A percentile compares a stretch with the other conserved stretches of the same genome.
Conservation (phyloP, 495 filamentous ascomycete species). For the Hyaloscypha bicolor region DNA sequence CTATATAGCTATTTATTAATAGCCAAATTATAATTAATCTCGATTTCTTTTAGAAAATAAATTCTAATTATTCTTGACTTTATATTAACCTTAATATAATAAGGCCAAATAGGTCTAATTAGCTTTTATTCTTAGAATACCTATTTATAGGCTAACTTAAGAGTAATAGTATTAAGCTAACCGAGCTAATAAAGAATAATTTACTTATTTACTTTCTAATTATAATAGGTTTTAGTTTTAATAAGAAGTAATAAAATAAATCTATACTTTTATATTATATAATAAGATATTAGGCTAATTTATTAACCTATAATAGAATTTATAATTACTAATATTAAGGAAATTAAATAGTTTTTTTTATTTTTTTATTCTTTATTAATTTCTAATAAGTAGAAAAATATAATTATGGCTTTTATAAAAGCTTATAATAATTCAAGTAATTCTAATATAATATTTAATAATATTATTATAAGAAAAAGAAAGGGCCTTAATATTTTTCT, state of each 20-base stretch:
- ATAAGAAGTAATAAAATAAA: background rate
- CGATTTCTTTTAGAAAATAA: background rate
- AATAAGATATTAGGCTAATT: too few relatives aligned
- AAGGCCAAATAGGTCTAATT: background rate
- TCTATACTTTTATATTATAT: background rate
- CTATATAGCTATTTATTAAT: background rate
- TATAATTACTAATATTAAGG: background rate
- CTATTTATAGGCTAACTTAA: background rate
- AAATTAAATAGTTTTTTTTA: slow-evolving; percentile 31
- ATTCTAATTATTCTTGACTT: background rate
- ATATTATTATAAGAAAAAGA: slow-evolving; percentile 15
- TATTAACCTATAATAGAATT: too few relatives aligned
- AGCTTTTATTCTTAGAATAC: too few relatives aligned
- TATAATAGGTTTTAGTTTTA: background rate
- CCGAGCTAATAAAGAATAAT: background rate
- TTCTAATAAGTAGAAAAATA: slow-evolving; percentile 28
- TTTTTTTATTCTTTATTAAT: slow-evolving; percentile 31
- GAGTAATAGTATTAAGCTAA: background rate
- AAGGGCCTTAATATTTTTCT: slow-evolving; percentile 19
- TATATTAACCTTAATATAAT: background rate
- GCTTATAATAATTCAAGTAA: slow-evolving; percentile 12
- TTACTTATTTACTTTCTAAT: background rate
- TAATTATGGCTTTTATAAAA: slow-evolving; percentile 31
- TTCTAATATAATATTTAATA: slow-evolving; percentile 7
- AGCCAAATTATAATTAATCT: background rate